Evolutionary conservation across 2,329 filamentous ascomycete genomes (phyloP), one percentile per base, ranked within the genome.

Genomic region (Penicillium sp.): DNA sequence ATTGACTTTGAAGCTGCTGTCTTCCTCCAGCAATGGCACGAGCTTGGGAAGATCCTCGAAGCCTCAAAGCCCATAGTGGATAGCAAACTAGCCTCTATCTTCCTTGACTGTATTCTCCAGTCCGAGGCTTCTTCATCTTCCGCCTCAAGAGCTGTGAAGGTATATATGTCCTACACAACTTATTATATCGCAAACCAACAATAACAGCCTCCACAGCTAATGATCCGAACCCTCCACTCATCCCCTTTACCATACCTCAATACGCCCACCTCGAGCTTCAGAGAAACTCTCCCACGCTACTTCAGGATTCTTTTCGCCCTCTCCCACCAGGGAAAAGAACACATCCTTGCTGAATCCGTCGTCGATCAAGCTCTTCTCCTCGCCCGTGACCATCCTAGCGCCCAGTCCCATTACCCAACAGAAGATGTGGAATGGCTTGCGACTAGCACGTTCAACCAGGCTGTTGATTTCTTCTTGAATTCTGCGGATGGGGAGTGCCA

Each of bases 1-100:
- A 91, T 93, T 66, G 90, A 95, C 66, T 91, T 96, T 64, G 93
- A 97, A 78, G 90, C 88, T 2, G 87, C 89, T 0, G 78, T 91
- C 45, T 83, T 82, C 35, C 79, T 95, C 5, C 85, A 87, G 62
- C 82, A 84, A 21, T 95, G 89, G 90, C 85, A 90, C 48, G 83
- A 86, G 44, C 78, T 96, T 1, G 79, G 82, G 5, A 75, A 79
- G 17, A 85, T 92, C 7, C 83, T 95, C 23, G 77, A 83, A 19
- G 78, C 68, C 59, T 68, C 71, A n/a, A 60, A 63, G 6, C 23
- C 64, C 2, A 54, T 73, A 2, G 67, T 70, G 46, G 67, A 74
- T 49, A 66, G 66, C 71, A 83, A 58, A 83, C 79, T 85, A 19
- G 86, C 86, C 60, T 87, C 90, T 64, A 81, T 85, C 1, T 88